Evolutionary conservation across 208 protist species (phyloP).

Genomic region (Leishmania turanica): DNA sequence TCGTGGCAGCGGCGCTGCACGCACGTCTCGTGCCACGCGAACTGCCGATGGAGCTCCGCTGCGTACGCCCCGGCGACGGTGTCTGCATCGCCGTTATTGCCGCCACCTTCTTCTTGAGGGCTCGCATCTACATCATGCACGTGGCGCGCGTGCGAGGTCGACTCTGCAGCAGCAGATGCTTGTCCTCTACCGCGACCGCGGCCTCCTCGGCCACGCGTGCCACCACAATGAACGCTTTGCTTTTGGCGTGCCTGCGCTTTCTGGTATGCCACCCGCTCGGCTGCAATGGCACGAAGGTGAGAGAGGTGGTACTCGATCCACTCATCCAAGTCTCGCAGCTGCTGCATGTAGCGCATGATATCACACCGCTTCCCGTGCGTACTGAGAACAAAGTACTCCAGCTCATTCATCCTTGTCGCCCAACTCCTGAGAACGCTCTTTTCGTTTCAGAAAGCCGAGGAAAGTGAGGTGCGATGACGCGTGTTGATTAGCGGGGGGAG

Average conservation of each 20-base stretch:
- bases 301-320: constrained; percentile 60
- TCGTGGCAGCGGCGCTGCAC: constrained; percentile 36
- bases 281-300: constrained; percentile 43
- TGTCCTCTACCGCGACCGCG: not conserved
- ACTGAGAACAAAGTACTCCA: constrained; percentile 75
- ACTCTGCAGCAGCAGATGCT: not conserved
- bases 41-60: constrained; percentile 19
- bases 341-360: constrained; percentile 66
- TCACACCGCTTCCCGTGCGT: constrained; percentile 62
- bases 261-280: constrained; percentile 20
- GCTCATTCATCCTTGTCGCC: constrained; percentile 48
- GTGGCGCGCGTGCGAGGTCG: not conserved
- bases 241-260: not conserved
- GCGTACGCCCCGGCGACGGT: constrained; percentile 1
- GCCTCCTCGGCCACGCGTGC: not conserved
- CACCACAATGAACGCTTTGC: not conserved
- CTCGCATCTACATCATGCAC: constrained; percentile 11
- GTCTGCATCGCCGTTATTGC: not conserved
- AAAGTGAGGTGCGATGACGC: not conserved
- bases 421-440: not conserved
- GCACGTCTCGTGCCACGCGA: constrained; percentile 33
- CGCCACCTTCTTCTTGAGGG: not conserved
- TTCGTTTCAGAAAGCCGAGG: not conserved
- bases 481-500: not conserved
- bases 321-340: constrained; percentile 62